These are phyloP conservation scores for Vitis hybrid DNA, from an alignment of 177 flowering plant species.

Conservation along the genomic window DNA sequence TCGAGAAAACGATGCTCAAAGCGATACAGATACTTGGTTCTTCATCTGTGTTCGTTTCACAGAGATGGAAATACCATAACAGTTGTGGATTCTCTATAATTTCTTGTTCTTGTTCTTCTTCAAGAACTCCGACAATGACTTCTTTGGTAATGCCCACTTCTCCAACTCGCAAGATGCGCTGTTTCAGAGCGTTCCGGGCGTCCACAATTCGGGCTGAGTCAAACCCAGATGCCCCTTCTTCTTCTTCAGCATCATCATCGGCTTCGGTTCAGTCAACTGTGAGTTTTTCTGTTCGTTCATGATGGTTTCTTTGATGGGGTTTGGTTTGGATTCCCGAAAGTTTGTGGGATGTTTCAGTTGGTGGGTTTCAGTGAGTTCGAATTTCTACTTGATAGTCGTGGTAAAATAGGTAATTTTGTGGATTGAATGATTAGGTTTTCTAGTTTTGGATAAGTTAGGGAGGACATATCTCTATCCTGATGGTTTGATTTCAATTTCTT, in stretches of 20 bases:
- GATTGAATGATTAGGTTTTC: too few relatives aligned
- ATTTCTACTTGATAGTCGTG: background rate
- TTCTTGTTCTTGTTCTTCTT: constrained; percentile 12
- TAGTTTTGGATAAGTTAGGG: too few relatives aligned
- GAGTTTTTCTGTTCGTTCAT: constrained; percentile 18
- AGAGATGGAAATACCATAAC: constrained; percentile 31
- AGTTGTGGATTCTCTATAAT: constrained; percentile 15
- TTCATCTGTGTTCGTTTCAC: constrained; percentile 37
- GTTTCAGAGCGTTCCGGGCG: constrained; percentile 32
- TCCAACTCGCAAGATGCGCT: constrained; percentile 14
- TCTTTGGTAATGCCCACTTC: constrained; percentile 8
- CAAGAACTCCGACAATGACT: background rate
- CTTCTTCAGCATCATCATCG: constrained; percentile 34
- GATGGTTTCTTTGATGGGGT: background rate
- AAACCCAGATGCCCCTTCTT: constrained; percentile 32
- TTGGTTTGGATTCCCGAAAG: background rate
- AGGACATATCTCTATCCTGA: too few relatives aligned
- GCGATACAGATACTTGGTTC: constrained; percentile 48
- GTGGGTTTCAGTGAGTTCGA: background rate
- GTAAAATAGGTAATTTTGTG: too few relatives aligned
- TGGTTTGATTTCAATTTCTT: too few relatives aligned
- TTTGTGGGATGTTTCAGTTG: background rate
- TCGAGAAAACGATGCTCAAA: constrained; percentile 43
- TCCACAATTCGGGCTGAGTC: constrained; percentile 39
- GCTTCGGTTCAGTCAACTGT: constrained; percentile 35